phyloP scores from a whole-genome alignment of 2,329 filamentous ascomycete genomes.

The Neocatenulostroma microsporum region DNA sequence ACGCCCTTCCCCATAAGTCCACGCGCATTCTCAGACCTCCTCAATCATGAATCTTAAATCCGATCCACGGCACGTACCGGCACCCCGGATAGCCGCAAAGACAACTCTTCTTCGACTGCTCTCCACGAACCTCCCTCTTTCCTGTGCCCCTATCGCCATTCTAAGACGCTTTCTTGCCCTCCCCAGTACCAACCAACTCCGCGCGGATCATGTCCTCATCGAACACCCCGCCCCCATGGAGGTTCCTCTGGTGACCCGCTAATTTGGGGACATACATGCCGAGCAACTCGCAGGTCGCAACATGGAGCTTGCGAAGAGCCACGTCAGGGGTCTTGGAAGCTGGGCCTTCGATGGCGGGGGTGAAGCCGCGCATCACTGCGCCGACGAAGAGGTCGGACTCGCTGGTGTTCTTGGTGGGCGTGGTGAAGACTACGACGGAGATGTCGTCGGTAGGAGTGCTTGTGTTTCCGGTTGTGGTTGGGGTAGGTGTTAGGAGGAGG shows the following conservation, averaged over 20 bases:
- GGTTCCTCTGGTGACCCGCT: conserved; percentile 19
- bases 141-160: not conserved
- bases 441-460: too few relatives aligned
- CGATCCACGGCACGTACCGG: too few relatives aligned
- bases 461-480: not conserved
- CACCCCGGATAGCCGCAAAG: too few relatives aligned
- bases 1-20: too few relatives aligned
- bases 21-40: too few relatives aligned
- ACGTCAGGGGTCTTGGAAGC: conserved; percentile 12
- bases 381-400: conserved; percentile 12
- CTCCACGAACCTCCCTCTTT: too few relatives aligned
- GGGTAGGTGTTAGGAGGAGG: conserved; percentile 12
- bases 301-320: conserved; percentile 19
- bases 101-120: too few relatives aligned
- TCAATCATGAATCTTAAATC: too few relatives aligned
- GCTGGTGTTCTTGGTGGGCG: too few relatives aligned
- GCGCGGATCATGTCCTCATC: conserved; percentile 15
- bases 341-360: conserved; percentile 19
- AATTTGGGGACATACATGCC: conserved; percentile 11
- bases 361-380: conserved; percentile 17
- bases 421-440: conserved; percentile 20
- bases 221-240: conserved; percentile 23
- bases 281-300: conserved; percentile 20
- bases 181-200: too few relatives aligned
- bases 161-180: too few relatives aligned